Evolutionary conservation across 306 rosid species (phyloP).

Genomic region (Cucurbita maxima): DNA sequence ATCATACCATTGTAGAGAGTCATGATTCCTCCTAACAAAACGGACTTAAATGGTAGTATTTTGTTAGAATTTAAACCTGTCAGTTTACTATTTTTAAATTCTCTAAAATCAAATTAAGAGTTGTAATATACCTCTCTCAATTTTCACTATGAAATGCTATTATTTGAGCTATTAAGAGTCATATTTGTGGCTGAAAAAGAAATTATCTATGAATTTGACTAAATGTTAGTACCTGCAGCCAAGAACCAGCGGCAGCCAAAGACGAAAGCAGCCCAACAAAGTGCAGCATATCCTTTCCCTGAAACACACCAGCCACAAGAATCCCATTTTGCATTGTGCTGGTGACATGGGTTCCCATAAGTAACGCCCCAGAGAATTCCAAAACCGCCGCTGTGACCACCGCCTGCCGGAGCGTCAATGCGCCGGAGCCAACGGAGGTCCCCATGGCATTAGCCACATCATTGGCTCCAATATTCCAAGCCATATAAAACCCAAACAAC

Average conservation of each 20-base stretch:
- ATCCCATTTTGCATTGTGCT: constrained; percentile 96
- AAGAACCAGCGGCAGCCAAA: constrained; percentile 97
- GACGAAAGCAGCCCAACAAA: constrained; percentile 85
- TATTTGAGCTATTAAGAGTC: no score
- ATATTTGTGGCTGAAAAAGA: no score
- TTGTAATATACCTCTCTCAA: no score
- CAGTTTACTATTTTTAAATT: no score
- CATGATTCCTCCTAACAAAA: no score
- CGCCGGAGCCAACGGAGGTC: constrained; percentile 93
- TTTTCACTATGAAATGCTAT: no score
- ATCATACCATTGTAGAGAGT: no score
- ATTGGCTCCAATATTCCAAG: constrained; percentile 97
- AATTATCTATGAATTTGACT: no score
- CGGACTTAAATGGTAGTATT: no score
- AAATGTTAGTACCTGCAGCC: constrained; percentile 62
- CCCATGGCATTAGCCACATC: constrained; percentile 99
- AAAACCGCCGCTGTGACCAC: constrained; percentile 71
- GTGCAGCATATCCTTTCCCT: constrained; percentile 57
- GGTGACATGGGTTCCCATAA: constrained; percentile 84
- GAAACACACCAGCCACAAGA: constrained; percentile 58
- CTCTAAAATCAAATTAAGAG: no score
- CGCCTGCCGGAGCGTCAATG: constrained; percentile 71
- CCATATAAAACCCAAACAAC: constrained; percentile 91
- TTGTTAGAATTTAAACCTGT: no score
- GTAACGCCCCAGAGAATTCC: constrained; percentile 78